phyloP scores from a whole-genome alignment of 176 grass and related monocot species.

The Eleusine indica region DNA sequence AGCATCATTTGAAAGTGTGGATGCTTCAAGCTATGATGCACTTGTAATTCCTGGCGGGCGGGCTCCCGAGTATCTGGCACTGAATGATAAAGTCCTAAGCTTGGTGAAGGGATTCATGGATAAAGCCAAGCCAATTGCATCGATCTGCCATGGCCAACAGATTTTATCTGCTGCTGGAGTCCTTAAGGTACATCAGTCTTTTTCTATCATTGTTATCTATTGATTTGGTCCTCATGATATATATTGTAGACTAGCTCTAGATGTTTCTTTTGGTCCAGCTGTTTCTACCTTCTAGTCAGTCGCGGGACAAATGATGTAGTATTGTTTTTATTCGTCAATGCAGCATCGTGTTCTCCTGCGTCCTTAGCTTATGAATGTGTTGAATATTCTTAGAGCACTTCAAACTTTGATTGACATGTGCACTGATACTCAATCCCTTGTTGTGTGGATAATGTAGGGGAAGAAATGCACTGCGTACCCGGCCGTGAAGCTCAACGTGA shows the following conservation, averaged over 20 bases:
- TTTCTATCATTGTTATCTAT: background rate
- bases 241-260: background rate
- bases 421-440: background rate
- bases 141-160: conserved; percentile 92
- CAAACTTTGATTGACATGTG: background rate
- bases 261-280: background rate
- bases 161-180: conserved; percentile 91
- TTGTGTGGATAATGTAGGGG: conserved; percentile 42
- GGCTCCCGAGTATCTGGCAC: conserved; percentile 78
- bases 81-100: conserved; percentile 72
- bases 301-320: background rate
- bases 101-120: conserved; percentile 75
- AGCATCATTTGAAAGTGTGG: conserved; percentile 64
- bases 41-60: conserved; percentile 94
- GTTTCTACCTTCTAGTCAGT: background rate
- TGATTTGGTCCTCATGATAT: background rate
- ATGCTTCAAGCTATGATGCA: conserved; percentile 68
- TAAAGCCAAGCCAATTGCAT: conserved; percentile 78
- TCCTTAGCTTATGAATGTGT: background rate
- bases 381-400: background rate
- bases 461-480: conserved; percentile 94
- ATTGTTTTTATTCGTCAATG: background rate
- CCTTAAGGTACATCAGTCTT: conserved; percentile 57
- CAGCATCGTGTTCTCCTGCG: background rate
- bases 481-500: conserved; percentile 88